These are phyloP conservation scores for Pseudozyma sp. DNA, from an alignment of 1,284 basidiomycete species.

Conservation along the genomic window DNA sequence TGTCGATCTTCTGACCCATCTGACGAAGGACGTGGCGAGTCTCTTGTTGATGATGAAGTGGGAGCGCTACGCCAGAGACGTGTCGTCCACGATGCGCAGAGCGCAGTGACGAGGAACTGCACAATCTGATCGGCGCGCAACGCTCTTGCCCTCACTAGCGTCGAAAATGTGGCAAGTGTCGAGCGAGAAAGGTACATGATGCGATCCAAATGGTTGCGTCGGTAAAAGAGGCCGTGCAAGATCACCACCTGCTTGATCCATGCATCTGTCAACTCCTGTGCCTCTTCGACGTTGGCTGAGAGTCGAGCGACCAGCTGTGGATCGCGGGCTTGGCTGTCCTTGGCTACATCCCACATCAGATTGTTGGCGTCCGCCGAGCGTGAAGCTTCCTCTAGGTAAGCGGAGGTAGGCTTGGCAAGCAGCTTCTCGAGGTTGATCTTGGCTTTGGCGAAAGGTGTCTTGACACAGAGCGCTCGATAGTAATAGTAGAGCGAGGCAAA, in stretches of 20 bases:
- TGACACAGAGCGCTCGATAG: conserved; percentile 89
- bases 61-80: conserved; percentile 54
- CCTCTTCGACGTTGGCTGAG: conserved; percentile 20
- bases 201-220: conserved; percentile 43
- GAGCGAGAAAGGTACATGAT: conserved; percentile 51
- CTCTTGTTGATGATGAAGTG: conserved; percentile 9
- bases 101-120: conserved; percentile 56
- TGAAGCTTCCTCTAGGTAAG: conserved; percentile 30
- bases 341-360: conserved; percentile 29
- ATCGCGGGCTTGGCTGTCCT: conserved; percentile 28
- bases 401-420: conserved; percentile 48
- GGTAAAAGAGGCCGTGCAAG: conserved; percentile 60
- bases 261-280: conserved; percentile 20
- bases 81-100: conserved; percentile 59
- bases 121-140: conserved; percentile 61
- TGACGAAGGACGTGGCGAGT: conserved; percentile 28
- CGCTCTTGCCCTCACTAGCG: conserved; percentile 37
- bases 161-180: conserved; percentile 48
- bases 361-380: conserved; percentile 17
- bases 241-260: conserved; percentile 54
- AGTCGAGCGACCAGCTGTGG: conserved; percentile 26
- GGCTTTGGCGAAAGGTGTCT: conserved; percentile 86
- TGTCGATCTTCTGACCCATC: conserved; percentile 41
- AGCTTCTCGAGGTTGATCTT: conserved; percentile 81
- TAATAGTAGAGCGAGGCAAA: conserved; percentile 86